Percentiles rank a stretch among this genome's conserved stretches.
These are phyloP conservation scores for Alternaria sp. DNA, from an alignment of 2,329 filamentous ascomycete species.

Conservation along the genomic window DNA sequence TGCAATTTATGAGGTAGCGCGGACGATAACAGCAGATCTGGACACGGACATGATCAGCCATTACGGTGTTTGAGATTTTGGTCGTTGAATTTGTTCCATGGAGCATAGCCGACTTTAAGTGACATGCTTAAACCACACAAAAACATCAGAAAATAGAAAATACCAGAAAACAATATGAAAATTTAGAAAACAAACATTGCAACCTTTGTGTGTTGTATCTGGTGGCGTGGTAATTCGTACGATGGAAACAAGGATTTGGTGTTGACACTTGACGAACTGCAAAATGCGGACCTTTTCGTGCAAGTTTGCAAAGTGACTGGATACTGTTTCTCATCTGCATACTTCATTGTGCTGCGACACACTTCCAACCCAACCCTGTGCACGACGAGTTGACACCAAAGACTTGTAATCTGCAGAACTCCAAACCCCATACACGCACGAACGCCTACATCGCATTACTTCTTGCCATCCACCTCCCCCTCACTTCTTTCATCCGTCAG, in stretches of 20 bases:
- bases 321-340: not conserved
- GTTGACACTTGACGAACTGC: not conserved
- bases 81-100: not conserved
- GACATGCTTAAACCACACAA: not conserved
- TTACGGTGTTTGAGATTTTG: not conserved
- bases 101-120: not conserved
- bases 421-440: not conserved
- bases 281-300: not conserved
- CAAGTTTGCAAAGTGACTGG: not conserved
- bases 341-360: not conserved
- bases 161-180: not conserved
- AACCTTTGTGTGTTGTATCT: not conserved
- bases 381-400: fast-evolving
- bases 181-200: not conserved
- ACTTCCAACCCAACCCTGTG: not conserved
- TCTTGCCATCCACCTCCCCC: not conserved
- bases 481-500: conserved; percentile 49
- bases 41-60: not conserved
- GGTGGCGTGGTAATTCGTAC: not conserved
- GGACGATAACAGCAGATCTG: not conserved
- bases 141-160: not conserved
- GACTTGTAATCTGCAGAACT: not conserved
- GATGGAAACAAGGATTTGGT: not conserved
- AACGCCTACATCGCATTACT: not conserved
- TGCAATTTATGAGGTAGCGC: not conserved